Conservation (phyloP, 345 rosid species). For the Microcos paniculata region DNA sequence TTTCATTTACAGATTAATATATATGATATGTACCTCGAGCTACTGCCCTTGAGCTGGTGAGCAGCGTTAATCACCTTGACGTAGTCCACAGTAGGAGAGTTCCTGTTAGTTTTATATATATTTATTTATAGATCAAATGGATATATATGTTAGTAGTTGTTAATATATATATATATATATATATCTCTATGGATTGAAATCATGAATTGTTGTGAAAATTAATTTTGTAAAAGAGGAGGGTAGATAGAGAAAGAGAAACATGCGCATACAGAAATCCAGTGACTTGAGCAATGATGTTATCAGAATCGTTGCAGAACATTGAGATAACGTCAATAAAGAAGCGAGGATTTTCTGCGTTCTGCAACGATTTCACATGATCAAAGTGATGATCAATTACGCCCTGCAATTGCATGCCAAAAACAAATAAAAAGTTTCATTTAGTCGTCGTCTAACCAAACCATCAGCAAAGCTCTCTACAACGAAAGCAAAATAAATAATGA, state of each 20-base stretch:
- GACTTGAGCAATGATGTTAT: conserved; percentile 2
- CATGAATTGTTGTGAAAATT: neutral
- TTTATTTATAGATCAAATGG: neutral
- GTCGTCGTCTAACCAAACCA: no score
- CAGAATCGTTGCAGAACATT: conserved; percentile 17
- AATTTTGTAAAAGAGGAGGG: no score
- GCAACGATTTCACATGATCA: conserved; percentile 13
- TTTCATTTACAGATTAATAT: no score
- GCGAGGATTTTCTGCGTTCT: neutral
- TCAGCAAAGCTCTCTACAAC: no score
- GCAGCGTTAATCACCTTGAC: neutral
- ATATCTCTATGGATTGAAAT: neutral
- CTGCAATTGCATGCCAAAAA: no score
- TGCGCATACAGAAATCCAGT: conserved; percentile 2
- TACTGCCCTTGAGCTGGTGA: conserved; percentile 11
- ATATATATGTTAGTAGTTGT: neutral
- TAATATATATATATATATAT: neutral
- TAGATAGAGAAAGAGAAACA: no score
- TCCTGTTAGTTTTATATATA: neutral
- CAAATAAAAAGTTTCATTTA: no score
- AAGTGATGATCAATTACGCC: conserved; percentile 20
- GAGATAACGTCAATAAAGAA: conserved; percentile 17
- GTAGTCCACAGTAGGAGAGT: neutral
- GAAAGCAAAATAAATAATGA: no score
- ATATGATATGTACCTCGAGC: neutral